phyloP scores from a whole-genome alignment of 2,329 filamentous ascomycete genomes.

The Colletotrichum lini region DNA sequence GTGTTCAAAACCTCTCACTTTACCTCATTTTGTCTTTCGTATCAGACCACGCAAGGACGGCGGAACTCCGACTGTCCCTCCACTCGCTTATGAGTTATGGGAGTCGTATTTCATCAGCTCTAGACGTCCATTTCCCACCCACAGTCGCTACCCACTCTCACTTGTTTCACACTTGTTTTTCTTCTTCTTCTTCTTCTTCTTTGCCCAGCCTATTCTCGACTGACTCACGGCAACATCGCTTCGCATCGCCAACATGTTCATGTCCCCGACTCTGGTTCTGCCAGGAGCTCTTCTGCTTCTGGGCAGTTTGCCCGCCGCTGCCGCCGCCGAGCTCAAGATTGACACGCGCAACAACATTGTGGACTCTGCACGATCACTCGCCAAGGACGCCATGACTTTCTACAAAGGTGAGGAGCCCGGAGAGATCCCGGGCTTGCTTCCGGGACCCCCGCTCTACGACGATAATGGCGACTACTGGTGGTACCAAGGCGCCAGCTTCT shows the following conservation, averaged over 20 bases:
- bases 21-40: not conserved
- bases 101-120: not conserved
- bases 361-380: constrained; percentile 44
- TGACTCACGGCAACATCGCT: not conserved
- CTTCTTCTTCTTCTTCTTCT: too few species aligned
- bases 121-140: not conserved
- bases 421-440: constrained; percentile 49
- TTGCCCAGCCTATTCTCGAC: too few species aligned
- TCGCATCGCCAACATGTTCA: not conserved
- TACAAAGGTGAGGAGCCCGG: constrained; percentile 51
- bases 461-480: constrained; percentile 54
- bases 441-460: constrained; percentile 43
- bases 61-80: not conserved
- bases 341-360: constrained; percentile 43
- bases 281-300: constrained; percentile 8
- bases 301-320: not conserved
- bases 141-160: not conserved
- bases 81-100: not conserved
- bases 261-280: not conserved
- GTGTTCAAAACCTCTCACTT: not conserved
- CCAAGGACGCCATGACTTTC: constrained; percentile 49
- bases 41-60: not conserved
- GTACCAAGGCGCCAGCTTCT: constrained; percentile 51
- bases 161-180: not conserved
- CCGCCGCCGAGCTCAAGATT: constrained; percentile 19